Conservation (phyloP, 495 filamentous ascomycete genomes). For the Tuber aestivum region DNA sequence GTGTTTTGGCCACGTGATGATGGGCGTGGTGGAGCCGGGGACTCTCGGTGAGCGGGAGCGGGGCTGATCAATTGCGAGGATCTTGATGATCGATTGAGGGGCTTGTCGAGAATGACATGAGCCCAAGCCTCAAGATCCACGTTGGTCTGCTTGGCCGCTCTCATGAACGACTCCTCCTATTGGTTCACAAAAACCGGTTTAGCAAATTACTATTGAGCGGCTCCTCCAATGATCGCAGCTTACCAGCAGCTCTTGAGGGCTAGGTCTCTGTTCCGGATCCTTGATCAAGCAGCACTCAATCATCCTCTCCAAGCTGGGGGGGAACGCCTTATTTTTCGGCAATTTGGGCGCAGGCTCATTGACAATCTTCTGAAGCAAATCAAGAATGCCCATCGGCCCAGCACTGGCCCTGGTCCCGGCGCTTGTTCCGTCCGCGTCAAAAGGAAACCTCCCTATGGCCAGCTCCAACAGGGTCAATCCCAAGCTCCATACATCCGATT, state of each 20-base stretch:
- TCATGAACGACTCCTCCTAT: conserved; percentile 42
- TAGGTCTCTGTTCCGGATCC: conserved; percentile 76
- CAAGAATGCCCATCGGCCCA: conserved; percentile 86
- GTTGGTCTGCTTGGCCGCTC: conserved; percentile 40
- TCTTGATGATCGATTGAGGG: conserved; percentile 33
- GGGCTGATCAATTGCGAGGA: conserved; percentile 35
- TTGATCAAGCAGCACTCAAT: conserved; percentile 93
- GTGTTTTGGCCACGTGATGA: conserved; percentile 32
- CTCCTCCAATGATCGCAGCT: neutral
- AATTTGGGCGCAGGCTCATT: conserved; percentile 89
- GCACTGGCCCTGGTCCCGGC: conserved; percentile 62
- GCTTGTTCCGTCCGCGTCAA: conserved; percentile 65
- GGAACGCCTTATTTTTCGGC: conserved; percentile 95
- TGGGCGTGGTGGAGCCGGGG: conserved; percentile 26
- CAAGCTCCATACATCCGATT: conserved; percentile 98
- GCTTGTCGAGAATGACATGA: conserved; percentile 36
- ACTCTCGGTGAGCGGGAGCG: conserved; percentile 28
- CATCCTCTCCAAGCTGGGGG: conserved; percentile 87
- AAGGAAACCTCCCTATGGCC: conserved; percentile 93
- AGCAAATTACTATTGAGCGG: conserved; percentile 44
- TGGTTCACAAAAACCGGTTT: neutral
- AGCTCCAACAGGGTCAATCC: conserved; percentile 94
- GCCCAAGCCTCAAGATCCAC: conserved; percentile 42
- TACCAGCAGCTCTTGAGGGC: conserved; percentile 70
- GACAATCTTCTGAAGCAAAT: conserved; percentile 94